Base-by-base conservation (phyloP, 352 stramenopile genomes). In the Phytophthora tentaculata region DNA sequence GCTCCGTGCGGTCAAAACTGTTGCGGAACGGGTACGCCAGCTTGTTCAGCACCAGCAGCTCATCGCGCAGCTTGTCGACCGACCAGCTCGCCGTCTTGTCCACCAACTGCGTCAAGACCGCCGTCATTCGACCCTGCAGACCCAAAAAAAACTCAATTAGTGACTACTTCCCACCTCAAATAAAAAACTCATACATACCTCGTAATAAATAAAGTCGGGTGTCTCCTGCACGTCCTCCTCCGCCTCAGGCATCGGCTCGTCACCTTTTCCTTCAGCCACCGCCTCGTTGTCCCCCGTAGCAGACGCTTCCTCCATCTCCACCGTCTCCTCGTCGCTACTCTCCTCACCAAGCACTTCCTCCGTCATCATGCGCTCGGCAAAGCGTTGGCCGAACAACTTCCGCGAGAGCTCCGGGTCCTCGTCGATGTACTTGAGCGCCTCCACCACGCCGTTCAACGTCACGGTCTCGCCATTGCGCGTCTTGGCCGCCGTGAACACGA, bases 121-220 rank as follows among this genome's bases (percentile, higher is more conserved):
- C 49, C 45, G 62, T 51, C 86, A 96, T 91, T 50, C 76, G 77
- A 45, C 61, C 61, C 88, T 95, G 47, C 19, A 64, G 9, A 64
- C 29, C 24, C 3, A 59, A 56, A 23, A 41, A 12, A 3, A 28
- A 19, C 3, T 61, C 50, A 51, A 14, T 51, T 8, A 62, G 37
- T 16, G 59, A 26, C 39, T 5, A 48, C 41, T 48, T n/a, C n/a
- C n/a, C n/a, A 48, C 41, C 41, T 23, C 41, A 48, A 12, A 44
- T 47, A 3, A 23, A 20, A 2, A 20, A 35, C 24, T 3, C 8
- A 26, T 44, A 61, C 73, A n/a, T 69, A 96, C 88, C 85, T 91
- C 69, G 39, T 96, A 85, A 83, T 90, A 91, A 80, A 94, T 83
- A 81, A 95, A 94, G 39, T 81, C 67, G 41, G 77, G 67, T 41